Percentiles rank a stretch among this genome's conserved stretches.
Conservation (phyloP, 1,284 basidiomycete genomes). For the Ustanciosporium gigantosporum region DNA sequence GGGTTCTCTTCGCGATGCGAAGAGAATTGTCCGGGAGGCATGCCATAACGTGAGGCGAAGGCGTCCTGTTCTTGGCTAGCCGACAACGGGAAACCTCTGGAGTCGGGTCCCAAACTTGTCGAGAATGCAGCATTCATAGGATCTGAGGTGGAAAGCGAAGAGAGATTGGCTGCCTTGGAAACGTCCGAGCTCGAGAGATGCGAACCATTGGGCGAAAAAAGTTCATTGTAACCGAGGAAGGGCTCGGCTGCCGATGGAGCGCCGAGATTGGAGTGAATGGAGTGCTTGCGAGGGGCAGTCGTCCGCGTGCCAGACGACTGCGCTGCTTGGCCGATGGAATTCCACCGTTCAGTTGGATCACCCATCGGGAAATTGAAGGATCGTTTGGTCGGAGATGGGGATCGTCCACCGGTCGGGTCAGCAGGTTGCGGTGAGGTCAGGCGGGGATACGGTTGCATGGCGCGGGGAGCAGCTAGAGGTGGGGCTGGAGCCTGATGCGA, state of each 20-base stretch:
- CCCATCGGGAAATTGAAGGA: conserved; percentile 44
- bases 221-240: conserved; percentile 50
- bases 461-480: conserved; percentile 29
- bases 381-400: conserved; percentile 46
- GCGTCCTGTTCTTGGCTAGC: conserved; percentile 27
- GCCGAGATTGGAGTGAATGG: conserved; percentile 16
- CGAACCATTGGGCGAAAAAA: conserved; percentile 32
- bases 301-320: not conserved
- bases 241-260: conserved; percentile 23
- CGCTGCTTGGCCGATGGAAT: conserved; percentile 39
- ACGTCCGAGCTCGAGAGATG: conserved; percentile 16
- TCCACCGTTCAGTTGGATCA: conserved; percentile 47
- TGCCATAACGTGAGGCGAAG: conserved; percentile 25
- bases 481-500: conserved; percentile 7
- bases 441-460: conserved; percentile 44
- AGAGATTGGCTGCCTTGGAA: conserved; percentile 13
- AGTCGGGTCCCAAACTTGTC: conserved; percentile 12
- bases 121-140: conserved; percentile 30
- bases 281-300: conserved; percentile 19
- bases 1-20: conserved; percentile 13
- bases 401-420: conserved; percentile 24
- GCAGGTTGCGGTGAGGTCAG: conserved; percentile 43
- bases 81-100: conserved; percentile 18
- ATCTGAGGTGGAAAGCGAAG: conserved; percentile 34
- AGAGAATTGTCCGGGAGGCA: conserved; percentile 22